Evolutionary conservation across 768 basidiomycete species (phyloP).

Genomic region (Trametes sanguinea): DNA sequence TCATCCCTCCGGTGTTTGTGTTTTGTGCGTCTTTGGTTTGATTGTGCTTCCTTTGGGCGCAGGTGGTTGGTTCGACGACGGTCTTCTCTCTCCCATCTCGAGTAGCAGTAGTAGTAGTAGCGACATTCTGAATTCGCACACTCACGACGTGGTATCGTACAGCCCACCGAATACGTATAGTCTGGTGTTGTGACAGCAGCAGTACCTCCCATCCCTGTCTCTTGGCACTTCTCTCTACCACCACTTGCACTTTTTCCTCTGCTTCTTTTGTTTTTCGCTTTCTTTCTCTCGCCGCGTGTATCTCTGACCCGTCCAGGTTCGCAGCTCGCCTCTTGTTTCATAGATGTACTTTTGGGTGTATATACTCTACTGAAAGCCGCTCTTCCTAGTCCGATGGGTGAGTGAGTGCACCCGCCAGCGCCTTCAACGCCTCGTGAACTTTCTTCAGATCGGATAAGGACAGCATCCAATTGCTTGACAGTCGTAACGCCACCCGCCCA

Average conservation of each 20-base stretch:
- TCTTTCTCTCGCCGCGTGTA: neutral
- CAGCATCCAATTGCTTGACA: too few species aligned
- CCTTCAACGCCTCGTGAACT: neutral
- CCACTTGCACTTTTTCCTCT: neutral
- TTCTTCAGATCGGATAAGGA: too few species aligned
- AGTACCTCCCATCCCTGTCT: neutral
- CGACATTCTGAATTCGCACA: neutral
- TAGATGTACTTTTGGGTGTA: constrained; percentile 25
- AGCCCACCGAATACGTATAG: constrained; percentile 9
- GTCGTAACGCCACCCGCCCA: too few species aligned
- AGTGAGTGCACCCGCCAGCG: neutral
- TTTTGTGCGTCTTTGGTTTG: neutral
- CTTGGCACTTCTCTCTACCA: neutral
- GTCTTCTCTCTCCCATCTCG: neutral
- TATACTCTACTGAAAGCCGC: constrained; percentile 18
- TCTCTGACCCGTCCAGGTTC: neutral
- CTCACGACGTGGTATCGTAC: constrained; percentile 9
- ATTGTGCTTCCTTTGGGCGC: constrained; percentile 2
- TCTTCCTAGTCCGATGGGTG: constrained; percentile 5
- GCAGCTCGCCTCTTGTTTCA: constrained; percentile 13
- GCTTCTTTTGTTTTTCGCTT: constrained; percentile 2
- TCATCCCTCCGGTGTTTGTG: neutral
- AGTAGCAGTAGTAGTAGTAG: neutral
- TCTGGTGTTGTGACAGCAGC: constrained; percentile 2
- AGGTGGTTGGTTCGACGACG: neutral